Evolutionary conservation across 176 grass and related monocot genomes (phyloP).

Genomic region (Triticum monococcum): DNA sequence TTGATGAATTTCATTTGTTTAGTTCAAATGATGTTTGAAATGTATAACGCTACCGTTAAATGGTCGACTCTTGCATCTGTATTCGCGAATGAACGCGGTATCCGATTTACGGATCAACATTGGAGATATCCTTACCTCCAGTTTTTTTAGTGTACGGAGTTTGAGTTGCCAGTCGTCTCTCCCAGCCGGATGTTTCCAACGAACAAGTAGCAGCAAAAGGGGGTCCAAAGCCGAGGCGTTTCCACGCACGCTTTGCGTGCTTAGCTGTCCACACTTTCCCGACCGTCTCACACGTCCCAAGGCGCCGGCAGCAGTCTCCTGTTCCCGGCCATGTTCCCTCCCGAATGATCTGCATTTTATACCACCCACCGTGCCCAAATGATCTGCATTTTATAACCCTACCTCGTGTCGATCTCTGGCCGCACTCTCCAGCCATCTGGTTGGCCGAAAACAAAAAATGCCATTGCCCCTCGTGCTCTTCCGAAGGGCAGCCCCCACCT

Average conservation of each 20-base stretch:
- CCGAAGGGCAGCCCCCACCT: background rate
- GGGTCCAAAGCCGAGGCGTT: background rate
- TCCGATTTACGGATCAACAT: too few species aligned
- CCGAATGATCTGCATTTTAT: background rate
- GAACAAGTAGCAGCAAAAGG: slow-evolving; percentile 4
- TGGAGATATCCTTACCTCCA: too few species aligned
- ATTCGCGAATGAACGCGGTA: too few species aligned
- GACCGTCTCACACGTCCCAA: slow-evolving; percentile 18
- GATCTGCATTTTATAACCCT: background rate
- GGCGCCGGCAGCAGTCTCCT: background rate
- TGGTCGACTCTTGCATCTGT: too few species aligned
- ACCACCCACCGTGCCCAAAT: background rate
- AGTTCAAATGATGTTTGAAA: too few species aligned
- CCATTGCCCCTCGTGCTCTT: background rate
- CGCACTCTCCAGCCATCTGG: background rate
- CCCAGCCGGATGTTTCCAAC: background rate
- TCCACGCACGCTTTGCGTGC: background rate
- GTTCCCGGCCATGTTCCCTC: background rate
- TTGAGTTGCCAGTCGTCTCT: background rate
- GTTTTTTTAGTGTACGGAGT: background rate
- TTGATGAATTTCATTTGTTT: too few species aligned
- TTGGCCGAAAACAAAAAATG: background rate
- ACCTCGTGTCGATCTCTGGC: background rate
- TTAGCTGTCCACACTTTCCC: slow-evolving; percentile 2
- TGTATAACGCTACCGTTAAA: too few species aligned